phyloP scores from a whole-genome alignment of 768 basidiomycete species.

The Lentinula raphanica region DNA sequence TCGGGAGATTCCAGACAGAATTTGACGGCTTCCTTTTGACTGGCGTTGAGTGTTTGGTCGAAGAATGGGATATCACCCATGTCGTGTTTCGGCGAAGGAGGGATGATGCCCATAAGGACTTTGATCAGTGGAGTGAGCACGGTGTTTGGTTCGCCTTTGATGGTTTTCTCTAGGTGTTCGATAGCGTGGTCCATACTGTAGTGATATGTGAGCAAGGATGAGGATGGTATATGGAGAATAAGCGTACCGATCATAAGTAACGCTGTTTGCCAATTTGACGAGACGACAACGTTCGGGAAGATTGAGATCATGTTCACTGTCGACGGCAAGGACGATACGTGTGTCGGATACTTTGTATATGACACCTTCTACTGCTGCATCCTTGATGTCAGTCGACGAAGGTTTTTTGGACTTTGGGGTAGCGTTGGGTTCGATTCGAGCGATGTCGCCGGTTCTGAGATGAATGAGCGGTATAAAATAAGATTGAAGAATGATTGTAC shows the following conservation, averaged over 20 bases:
- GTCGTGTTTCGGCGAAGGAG: constrained; percentile 34
- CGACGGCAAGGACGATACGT: constrained; percentile 75
- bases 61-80: constrained; percentile 55
- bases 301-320: constrained; percentile 67
- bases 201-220: not conserved
- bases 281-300: constrained; percentile 81
- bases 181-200: constrained; percentile 84
- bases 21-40: constrained; percentile 77
- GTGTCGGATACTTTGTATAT: constrained; percentile 87
- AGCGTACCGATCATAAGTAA: constrained; percentile 78
- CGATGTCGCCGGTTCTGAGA: constrained; percentile 80
- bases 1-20: constrained; percentile 80
- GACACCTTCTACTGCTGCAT: constrained; percentile 62
- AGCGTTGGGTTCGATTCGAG: constrained; percentile 73
- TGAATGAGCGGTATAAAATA: not conserved
- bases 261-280: constrained; percentile 86
- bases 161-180: constrained; percentile 51
- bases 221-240: not conserved
- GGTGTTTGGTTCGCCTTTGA: constrained; percentile 15
- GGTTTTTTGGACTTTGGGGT: constrained; percentile 39
- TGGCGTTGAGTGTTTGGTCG: constrained; percentile 71
- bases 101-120: constrained; percentile 65
- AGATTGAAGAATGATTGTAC: constrained; percentile 29
- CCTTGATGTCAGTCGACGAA: constrained; percentile 39
- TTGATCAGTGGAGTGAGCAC: constrained; percentile 50